These are phyloP conservation scores for Saccharomycopsis sp. DNA, from an alignment of 805 yeast genomes.

Conservation along the genomic window DNA sequence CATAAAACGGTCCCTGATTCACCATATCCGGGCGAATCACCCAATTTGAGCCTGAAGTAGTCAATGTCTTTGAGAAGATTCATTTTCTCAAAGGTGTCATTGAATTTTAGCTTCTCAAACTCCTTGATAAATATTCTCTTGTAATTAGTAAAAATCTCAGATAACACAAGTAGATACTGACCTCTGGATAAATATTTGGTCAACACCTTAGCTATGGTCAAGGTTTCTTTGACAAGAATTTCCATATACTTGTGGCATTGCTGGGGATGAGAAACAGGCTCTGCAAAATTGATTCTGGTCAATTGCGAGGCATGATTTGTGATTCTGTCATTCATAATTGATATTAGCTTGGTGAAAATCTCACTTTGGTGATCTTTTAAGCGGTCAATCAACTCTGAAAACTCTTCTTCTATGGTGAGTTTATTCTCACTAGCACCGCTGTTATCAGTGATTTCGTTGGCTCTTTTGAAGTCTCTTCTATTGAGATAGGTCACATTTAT, in stretches of 20 bases:
- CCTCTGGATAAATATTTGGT: slow-evolving; percentile 48
- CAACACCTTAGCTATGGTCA: slow-evolving; percentile 55
- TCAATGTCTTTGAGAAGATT: slow-evolving; percentile 53
- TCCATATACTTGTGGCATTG: slow-evolving; percentile 61
- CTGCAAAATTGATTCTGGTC: slow-evolving; percentile 43
- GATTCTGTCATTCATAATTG: slow-evolving; percentile 64
- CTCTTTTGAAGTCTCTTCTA: slow-evolving; percentile 7
- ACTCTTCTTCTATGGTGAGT: slow-evolving; percentile 29
- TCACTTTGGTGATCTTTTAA: slow-evolving; percentile 58
- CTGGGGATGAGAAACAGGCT: slow-evolving; percentile 34
- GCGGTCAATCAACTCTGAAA: slow-evolving; percentile 34
- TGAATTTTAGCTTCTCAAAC: slow-evolving; percentile 41
- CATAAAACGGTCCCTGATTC: slow-evolving; percentile 56
- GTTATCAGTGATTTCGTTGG: slow-evolving; percentile 13
- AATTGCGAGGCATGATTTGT: slow-evolving; percentile 43
- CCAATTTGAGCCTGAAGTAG: slow-evolving; percentile 54
- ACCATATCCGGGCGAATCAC: slow-evolving; percentile 52
- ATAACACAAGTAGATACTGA: slow-evolving; percentile 35
- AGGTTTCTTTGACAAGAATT: slow-evolving; percentile 55
- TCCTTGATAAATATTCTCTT: slow-evolving; percentile 48
- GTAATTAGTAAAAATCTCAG: slow-evolving; percentile 42
- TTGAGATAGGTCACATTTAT: slow-evolving; percentile 20
- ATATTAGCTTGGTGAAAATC: slow-evolving; percentile 55
- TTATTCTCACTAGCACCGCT: slow-evolving; percentile 21
- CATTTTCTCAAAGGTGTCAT: slow-evolving; percentile 47